These are phyloP conservation scores for Ogataea philodendri DNA, from an alignment of 805 yeast genomes.

Conservation along the genomic window DNA sequence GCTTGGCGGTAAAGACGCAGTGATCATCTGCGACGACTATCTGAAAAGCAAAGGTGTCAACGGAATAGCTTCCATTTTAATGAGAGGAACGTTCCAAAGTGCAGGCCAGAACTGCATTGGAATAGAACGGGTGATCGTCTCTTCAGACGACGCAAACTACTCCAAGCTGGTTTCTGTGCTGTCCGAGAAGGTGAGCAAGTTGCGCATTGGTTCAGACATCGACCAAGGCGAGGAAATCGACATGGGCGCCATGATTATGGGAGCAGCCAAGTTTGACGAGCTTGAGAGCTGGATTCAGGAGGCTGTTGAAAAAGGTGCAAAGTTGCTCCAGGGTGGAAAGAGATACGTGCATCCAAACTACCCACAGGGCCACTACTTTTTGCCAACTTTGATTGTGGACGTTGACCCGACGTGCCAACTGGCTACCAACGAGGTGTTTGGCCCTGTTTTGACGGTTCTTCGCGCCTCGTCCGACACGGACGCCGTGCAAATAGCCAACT, in stretches of 20 bases:
- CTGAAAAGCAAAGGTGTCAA: conserved; percentile 45
- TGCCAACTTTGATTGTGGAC: conserved; percentile 84
- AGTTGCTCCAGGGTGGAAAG: conserved; percentile 75
- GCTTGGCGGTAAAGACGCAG: conserved; percentile 94
- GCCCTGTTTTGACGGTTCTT: conserved; percentile 83
- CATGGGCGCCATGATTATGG: conserved; percentile 92
- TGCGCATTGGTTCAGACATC: conserved; percentile 86
- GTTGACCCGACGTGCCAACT: conserved; percentile 75
- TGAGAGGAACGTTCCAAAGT: conserved; percentile 96
- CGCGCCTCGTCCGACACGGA: conserved; percentile 64
- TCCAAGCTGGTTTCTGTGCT: conserved; percentile 58
- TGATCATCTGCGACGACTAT: conserved; percentile 80
- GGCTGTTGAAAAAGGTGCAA: conserved; percentile 83
- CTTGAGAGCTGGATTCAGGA: conserved; percentile 66
- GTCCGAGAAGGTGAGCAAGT: conserved; percentile 50
- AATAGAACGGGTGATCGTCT: conserved; percentile 86
- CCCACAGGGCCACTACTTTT: conserved; percentile 92
- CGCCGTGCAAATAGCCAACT: conserved; percentile 76
- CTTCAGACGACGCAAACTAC: conserved; percentile 59
- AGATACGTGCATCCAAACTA: conserved; percentile 83
- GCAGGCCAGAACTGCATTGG: conserved; percentile 99
- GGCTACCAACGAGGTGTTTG: conserved; percentile 91
- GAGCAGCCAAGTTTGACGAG: conserved; percentile 62
- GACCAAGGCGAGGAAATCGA: conserved; percentile 90
- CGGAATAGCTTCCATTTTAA: conserved; percentile 68